Percentiles rank a stretch among this genome's conserved stretches.
These are phyloP conservation scores for Paratrypanosoma confusum DNA, from an alignment of 208 protist species.

Conservation along the genomic window DNA sequence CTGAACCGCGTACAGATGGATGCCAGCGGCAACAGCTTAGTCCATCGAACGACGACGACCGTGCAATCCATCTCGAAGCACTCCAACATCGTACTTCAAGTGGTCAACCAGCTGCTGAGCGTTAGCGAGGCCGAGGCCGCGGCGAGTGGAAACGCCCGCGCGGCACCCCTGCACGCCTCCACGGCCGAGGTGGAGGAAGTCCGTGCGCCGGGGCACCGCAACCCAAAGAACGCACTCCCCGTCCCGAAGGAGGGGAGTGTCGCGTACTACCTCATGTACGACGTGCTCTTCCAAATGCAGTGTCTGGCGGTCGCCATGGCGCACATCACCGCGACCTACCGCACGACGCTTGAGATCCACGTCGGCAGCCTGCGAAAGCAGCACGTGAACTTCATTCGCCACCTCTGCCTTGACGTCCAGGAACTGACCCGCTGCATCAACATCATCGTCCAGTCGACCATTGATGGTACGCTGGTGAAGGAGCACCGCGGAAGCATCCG, in stretches of 20 bases:
- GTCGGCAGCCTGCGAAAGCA: constrained; percentile 36
- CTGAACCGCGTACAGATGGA: constrained; percentile 26
- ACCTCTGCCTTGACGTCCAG: constrained; percentile 37
- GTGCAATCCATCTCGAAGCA: constrained; percentile 39
- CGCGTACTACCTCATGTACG: constrained; percentile 56
- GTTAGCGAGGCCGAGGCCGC: constrained; percentile 19
- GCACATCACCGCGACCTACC: constrained; percentile 52
- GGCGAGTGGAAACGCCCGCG: constrained; percentile 8
- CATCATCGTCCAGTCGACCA: constrained; percentile 67
- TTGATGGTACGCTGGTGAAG: constrained; percentile 36
- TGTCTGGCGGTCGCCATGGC: constrained; percentile 55
- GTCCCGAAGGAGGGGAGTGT: constrained; percentile 34
- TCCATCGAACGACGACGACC: constrained; percentile 16
- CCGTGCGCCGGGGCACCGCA: constrained; percentile 16
- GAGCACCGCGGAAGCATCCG: not conserved
- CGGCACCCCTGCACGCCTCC: constrained; percentile 18
- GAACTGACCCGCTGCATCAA: constrained; percentile 54
- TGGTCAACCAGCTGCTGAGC: constrained; percentile 42
- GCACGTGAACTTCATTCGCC: constrained; percentile 49
- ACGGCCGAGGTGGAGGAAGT: constrained; percentile 17
- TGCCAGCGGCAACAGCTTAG: constrained; percentile 10
- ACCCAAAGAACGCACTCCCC: constrained; percentile 62
- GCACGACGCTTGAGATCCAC: constrained; percentile 31
- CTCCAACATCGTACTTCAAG: constrained; percentile 72
- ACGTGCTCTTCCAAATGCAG: constrained; percentile 80